Conservation (phyloP, 2,329 filamentous ascomycete genomes). For the Fonsecaea nubica region DNA sequence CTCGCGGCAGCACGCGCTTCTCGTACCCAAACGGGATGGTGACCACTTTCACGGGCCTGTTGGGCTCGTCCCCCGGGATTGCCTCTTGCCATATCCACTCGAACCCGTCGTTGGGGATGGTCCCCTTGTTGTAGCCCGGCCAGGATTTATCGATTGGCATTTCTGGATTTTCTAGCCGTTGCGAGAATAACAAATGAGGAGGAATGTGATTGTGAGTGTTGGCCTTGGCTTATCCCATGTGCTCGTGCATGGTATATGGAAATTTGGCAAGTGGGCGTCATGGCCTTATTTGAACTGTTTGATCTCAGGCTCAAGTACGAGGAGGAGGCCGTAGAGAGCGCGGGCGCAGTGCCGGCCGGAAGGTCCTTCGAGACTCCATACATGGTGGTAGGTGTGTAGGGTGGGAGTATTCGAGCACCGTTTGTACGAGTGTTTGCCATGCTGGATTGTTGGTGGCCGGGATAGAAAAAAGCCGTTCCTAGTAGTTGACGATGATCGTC, state of each 20-base stretch:
- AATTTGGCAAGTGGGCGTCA: not conserved
- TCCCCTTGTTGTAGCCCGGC: constrained; percentile 28
- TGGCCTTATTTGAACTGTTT: not conserved
- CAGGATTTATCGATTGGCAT: constrained; percentile 31
- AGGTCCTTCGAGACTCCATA: not conserved
- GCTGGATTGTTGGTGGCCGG: not conserved
- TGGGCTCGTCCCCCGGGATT: constrained; percentile 21
- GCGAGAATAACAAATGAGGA: no score
- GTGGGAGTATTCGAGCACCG: not conserved
- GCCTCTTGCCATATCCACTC: constrained; percentile 30
- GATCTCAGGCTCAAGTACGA: not conserved
- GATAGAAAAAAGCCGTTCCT: not conserved
- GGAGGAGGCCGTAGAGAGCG: not conserved
- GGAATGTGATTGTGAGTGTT: no score
- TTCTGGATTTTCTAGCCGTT: not conserved
- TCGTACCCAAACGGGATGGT: constrained; percentile 29
- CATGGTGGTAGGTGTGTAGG: not conserved
- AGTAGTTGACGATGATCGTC: not conserved
- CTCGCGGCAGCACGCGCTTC: constrained; percentile 21
- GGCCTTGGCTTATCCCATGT: not conserved
- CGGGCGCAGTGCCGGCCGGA: not conserved
- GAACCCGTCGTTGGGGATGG: constrained; percentile 20
- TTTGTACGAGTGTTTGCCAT: not conserved
- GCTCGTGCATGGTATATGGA: not conserved
- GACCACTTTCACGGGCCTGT: constrained; percentile 13